Percentiles rank a stretch among this genome's conserved stretches.
Evolutionary conservation across 2,329 filamentous ascomycete genomes (phyloP).

Genomic region (Ramichloridium luteum): DNA sequence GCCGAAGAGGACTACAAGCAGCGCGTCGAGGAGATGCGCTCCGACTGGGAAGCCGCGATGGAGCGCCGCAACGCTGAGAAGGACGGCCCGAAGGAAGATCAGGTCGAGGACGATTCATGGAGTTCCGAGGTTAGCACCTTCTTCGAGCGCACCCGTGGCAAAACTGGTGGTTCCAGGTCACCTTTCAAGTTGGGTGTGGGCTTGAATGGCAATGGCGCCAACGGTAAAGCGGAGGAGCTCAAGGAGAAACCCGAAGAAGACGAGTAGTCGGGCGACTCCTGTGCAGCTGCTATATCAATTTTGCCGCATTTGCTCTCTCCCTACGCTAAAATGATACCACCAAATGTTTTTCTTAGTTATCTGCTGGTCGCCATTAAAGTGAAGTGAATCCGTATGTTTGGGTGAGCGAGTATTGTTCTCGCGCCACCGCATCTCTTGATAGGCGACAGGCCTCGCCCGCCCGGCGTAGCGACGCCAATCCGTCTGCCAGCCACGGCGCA

Average conservation of each 20-base stretch:
- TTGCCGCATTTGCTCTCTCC: no score
- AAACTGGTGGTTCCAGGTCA: constrained; percentile 7
- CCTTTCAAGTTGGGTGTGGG: constrained; percentile 8
- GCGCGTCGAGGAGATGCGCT: constrained; percentile 66
- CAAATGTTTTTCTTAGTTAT: no score
- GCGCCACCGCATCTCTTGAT: no score
- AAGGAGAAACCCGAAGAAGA: constrained; percentile 12
- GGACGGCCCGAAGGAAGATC: constrained; percentile 27
- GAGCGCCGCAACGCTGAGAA: constrained; percentile 40
- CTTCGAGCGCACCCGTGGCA: constrained; percentile 38
- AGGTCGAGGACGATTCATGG: constrained; percentile 34
- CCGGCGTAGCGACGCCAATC: no score
- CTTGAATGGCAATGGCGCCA: constrained; percentile 2
- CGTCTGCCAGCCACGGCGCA: no score
- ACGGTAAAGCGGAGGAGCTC: constrained; percentile 8
- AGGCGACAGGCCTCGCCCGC: no score
- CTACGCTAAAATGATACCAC: no score
- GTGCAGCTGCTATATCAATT: no score
- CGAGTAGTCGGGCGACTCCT: no score
- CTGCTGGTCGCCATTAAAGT: no score
- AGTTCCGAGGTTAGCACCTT: constrained; percentile 40
- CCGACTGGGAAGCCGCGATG: constrained; percentile 44
- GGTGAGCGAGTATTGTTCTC: no score
- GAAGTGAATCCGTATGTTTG: no score
- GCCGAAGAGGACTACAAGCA: constrained; percentile 69